Percentiles rank a stretch among this genome's conserved stretches.
phyloP scores from a whole-genome alignment of 495 filamentous ascomycete genomes.

The Aspergillus funiculosus region DNA sequence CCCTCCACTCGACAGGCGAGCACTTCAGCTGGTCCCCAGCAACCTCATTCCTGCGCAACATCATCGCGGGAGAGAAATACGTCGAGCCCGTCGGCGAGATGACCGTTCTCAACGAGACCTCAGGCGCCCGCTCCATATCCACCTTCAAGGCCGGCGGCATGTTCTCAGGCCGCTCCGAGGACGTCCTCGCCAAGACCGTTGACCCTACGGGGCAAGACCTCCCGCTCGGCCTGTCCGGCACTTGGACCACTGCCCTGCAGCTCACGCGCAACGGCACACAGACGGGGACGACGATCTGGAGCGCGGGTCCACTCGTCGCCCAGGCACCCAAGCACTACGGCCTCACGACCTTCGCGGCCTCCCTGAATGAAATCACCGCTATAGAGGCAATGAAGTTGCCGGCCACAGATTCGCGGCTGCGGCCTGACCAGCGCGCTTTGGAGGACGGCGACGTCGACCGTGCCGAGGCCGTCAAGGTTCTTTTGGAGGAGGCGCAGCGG shows the following conservation, averaged over 20 bases:
- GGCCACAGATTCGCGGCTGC: conserved; percentile 71
- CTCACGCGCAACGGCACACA: conserved; percentile 53
- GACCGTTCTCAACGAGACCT: conserved; percentile 72
- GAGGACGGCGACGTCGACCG: conserved; percentile 78
- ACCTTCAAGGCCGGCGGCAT: conserved; percentile 92
- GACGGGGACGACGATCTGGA: conserved; percentile 65
- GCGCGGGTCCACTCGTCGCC: conserved; percentile 64
- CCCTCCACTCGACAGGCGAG: conserved; percentile 64
- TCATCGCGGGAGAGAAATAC: conserved; percentile 97
- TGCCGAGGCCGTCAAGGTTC: conserved; percentile 77
- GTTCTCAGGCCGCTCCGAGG: conserved; percentile 92
- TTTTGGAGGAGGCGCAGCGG: conserved; percentile 81
- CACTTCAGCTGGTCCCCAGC: conserved; percentile 77
- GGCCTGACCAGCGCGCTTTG: conserved; percentile 87
- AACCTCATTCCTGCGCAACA: conserved; percentile 87
- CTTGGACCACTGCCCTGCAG: conserved; percentile 72
- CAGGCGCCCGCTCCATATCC: conserved; percentile 68
- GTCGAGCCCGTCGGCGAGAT: conserved; percentile 90
- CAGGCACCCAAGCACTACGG: conserved; percentile 76
- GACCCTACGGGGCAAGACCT: conserved; percentile 56
- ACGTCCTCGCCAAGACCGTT: conserved; percentile 69
- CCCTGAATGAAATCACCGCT: conserved; percentile 79
- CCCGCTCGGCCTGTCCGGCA: conserved; percentile 63
- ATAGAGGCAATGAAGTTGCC: conserved; percentile 70
- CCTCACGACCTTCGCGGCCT: conserved; percentile 76